Evolutionary conservation across 768 basidiomycete genomes (phyloP).

Genomic region (Suillus subaureus): DNA sequence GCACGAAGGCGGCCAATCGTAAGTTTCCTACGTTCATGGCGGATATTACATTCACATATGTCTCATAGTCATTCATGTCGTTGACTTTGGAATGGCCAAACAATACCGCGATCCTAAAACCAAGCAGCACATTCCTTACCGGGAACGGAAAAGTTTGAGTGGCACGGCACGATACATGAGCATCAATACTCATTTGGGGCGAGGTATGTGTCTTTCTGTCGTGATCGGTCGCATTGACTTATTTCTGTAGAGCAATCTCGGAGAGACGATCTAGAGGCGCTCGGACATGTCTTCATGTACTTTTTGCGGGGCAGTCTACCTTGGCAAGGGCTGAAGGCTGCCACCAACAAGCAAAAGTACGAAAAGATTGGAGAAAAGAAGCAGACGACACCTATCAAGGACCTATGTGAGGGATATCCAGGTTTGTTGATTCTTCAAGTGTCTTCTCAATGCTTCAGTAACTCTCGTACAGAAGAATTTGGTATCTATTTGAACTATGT

Average conservation of each 20-base stretch:
- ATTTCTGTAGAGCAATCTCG: slow-evolving; percentile 74
- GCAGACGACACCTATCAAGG: slow-evolving; percentile 97
- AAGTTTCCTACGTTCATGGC: slow-evolving; percentile 15
- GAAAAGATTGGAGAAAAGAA: slow-evolving; percentile 99
- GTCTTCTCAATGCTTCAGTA: slow-evolving; percentile 7
- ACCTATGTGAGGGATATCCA: slow-evolving; percentile 94
- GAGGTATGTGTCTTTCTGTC: slow-evolving; percentile 57
- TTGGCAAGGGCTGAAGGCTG: slow-evolving; percentile 99
- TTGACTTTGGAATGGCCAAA: slow-evolving; percentile 99
- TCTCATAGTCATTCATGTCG: slow-evolving; percentile 78
- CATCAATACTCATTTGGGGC: slow-evolving; percentile 97
- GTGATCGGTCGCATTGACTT: slow-evolving; percentile 10
- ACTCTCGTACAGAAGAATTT: slow-evolving; percentile 78
- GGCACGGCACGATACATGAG: slow-evolving; percentile 99
- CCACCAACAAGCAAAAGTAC: slow-evolving; percentile 99
- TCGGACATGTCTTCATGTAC: slow-evolving; percentile 99
- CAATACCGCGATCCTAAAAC: slow-evolving; percentile 99
- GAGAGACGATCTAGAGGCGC: slow-evolving; percentile 96
- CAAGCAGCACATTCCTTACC: slow-evolving; percentile 98
- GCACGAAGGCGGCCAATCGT: slow-evolving; percentile 89
- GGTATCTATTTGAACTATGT: slow-evolving; percentile 99
- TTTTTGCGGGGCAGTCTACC: slow-evolving; percentile 95
- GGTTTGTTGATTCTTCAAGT: slow-evolving; percentile 49
- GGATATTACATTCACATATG: neutral
- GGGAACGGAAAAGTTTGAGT: slow-evolving; percentile 95